A percentile compares a stretch with the other conserved stretches of the same genome.
Conservation (phyloP, 192 early-diverging fungal genomes). For the Phycomyces nitens region DNA sequence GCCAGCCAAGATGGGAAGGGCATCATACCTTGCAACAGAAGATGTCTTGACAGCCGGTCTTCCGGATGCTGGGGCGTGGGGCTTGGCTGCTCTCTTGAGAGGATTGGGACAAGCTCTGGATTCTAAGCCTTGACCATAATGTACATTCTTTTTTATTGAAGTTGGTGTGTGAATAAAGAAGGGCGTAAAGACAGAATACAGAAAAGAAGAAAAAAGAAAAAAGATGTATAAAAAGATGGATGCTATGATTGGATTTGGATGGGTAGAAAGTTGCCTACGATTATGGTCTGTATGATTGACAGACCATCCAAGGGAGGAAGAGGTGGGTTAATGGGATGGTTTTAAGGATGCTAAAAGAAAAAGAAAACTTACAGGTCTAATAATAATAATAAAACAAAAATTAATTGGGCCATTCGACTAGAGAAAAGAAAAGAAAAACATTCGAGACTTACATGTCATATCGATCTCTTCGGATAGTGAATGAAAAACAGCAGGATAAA, state of each 20-base stretch:
- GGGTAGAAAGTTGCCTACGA: constrained; percentile 72
- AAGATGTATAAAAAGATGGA: neutral
- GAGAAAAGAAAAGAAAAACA: no score
- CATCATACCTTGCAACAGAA: constrained; percentile 56
- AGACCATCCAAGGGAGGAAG: no score
- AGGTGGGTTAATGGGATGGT: no score
- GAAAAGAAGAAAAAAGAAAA: neutral
- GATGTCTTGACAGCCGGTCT: constrained; percentile 26
- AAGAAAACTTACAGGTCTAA: constrained; percentile 42
- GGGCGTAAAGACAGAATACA: neutral
- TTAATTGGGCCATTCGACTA: no score
- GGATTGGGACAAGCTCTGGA: constrained; percentile 33
- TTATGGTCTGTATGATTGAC: constrained; percentile 47
- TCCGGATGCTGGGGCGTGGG: constrained; percentile 62
- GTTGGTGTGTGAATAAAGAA: no score
- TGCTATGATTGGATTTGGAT: constrained; percentile 37
- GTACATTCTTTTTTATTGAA: no score
- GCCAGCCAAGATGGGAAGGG: constrained; percentile 62
- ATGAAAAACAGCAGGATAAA: constrained; percentile 88
- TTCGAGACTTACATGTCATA: constrained; percentile 81
- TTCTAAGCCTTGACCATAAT: no score
- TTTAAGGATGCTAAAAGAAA: no score
- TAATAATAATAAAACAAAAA: no score
- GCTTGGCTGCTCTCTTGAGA: constrained; percentile 51
- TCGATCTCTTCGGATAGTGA: constrained; percentile 91